These are phyloP conservation scores for Triticum turgidum DNA, from an alignment of 176 grass and related monocot genomes.

Conservation along the genomic window DNA sequence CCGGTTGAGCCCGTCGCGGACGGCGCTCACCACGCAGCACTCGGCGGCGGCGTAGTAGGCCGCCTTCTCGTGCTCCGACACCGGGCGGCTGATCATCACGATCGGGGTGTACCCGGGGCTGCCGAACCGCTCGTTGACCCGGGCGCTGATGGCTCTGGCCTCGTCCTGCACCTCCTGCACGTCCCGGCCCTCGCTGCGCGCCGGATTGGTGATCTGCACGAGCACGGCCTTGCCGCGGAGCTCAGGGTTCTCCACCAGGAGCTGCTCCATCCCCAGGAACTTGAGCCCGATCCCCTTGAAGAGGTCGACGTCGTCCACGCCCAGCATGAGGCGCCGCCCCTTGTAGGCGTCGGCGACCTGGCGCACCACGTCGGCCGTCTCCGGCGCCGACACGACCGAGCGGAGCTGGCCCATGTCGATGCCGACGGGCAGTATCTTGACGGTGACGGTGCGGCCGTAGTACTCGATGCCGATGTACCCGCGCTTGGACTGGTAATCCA, in stretches of 20 bases:
- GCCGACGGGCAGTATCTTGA: constrained; percentile 92
- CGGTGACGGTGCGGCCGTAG: constrained; percentile 85
- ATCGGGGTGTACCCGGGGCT: constrained; percentile 72
- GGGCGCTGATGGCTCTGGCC: constrained; percentile 56
- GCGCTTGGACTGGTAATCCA: constrained; percentile 86
- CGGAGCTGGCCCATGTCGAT: constrained; percentile 87
- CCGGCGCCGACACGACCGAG: constrained; percentile 63
- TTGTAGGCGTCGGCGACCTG: constrained; percentile 56
- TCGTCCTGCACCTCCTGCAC: constrained; percentile 83
- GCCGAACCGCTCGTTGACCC: constrained; percentile 72
- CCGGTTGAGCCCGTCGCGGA: constrained; percentile 88
- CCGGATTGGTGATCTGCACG: constrained; percentile 89
- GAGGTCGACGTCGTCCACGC: constrained; percentile 88
- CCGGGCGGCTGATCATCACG: constrained; percentile 53
- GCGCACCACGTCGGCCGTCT: constrained; percentile 44
- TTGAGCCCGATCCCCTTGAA: constrained; percentile 98
- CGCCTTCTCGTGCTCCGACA: constrained; percentile 62
- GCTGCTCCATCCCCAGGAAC: constrained; percentile 88
- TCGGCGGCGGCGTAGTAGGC: constrained; percentile 84
- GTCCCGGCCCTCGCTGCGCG: constrained; percentile 82
- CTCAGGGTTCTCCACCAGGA: constrained; percentile 60
- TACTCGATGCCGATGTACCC: constrained; percentile 96
- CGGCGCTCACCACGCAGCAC: constrained; percentile 81
- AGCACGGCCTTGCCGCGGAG: constrained; percentile 64
- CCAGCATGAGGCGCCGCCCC: constrained; percentile 64